Evolutionary conservation across 768 basidiomycete genomes (phyloP).

Genomic region (Grammothele lineata): DNA sequence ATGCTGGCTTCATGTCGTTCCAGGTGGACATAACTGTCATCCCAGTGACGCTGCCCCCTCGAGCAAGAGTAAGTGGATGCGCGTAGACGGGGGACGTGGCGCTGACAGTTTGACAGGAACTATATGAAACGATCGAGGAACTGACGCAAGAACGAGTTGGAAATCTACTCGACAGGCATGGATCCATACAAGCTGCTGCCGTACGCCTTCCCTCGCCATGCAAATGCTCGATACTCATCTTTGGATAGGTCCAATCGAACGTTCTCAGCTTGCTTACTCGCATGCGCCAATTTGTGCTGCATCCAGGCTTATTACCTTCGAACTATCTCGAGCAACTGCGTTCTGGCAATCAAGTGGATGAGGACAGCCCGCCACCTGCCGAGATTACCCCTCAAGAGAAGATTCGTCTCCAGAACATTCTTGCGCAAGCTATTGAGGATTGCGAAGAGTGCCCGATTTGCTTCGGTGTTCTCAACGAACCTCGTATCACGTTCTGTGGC

Average conservation of each 20-base stretch:
- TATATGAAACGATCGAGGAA: conserved; percentile 69
- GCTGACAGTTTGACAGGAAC: conserved; percentile 31
- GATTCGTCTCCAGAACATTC: conserved; percentile 48
- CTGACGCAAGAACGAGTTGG: conserved; percentile 62
- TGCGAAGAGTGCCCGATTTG: conserved; percentile 82
- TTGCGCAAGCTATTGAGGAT: conserved; percentile 71
- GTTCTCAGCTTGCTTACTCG: conserved; percentile 83
- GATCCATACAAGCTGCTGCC: conserved; percentile 37
- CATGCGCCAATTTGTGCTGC: conserved; percentile 76
- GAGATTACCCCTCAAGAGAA: conserved; percentile 47
- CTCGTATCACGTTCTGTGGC: conserved; percentile 69
- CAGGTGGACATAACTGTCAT: conserved; percentile 78
- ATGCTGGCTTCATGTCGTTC: background rate
- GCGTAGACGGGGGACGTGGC: no score
- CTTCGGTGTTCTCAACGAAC: conserved; percentile 53
- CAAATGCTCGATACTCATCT: background rate
- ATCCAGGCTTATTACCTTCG: conserved; percentile 69
- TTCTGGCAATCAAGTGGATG: conserved; percentile 27
- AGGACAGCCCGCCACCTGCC: conserved; percentile 26
- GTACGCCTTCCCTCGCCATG: conserved; percentile 14
- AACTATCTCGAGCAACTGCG: conserved; percentile 67
- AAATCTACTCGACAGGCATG: conserved; percentile 40
- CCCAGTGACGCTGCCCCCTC: conserved; percentile 58
- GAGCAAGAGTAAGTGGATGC: conserved; percentile 55
- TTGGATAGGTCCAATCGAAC: conserved; percentile 63